Evolutionary conservation across 2,329 filamentous ascomycete genomes (phyloP), one percentile per base, ranked within the genome.

Genomic region (Corynespora cassiicola): DNA sequence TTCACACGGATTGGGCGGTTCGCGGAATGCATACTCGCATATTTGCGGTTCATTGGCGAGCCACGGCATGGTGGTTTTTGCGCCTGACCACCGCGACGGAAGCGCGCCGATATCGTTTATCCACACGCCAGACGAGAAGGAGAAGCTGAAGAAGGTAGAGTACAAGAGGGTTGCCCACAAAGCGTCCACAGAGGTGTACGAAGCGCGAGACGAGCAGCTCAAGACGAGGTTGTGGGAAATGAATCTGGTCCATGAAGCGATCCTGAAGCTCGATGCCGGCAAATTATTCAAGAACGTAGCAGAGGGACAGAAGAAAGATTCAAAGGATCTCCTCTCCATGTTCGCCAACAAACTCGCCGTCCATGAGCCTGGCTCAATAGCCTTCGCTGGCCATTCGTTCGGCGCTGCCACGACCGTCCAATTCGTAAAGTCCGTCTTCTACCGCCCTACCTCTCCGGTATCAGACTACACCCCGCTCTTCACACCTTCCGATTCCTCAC

Each of bases 21-120:
- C 82, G 43, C 80, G 88, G 50, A 94, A 94, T 57, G 83, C 88
- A 8, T 95, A 95, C 71, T 92, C 88, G n/a, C 86, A 91, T 58
- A 72, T 95, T 16, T 85, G 80, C 12, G 87, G 87, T 11, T 88
- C 87, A 0, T 71, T 95, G 18, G 87, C 90, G 4, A 90, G 87
- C 14, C 85, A 94, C 57, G 90, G 90, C 25, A 76, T 91, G 15
- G 82, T 94, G 6, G 88, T 95, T 2, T 73, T 92, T 36, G 90
- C 88, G 40, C 83, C 88, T 0, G 90, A 95, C 57, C 90, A 95
- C 61, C 80, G 90, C 28, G 90, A 95, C 57, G 88, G 88, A 34
- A 91, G 86, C 61, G 79, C 86, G 3, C 86, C 89, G 2, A 76
- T 89, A n/a, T 81, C 86, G 1, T 84, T 86, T 52, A 75, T 95